Evolutionary conservation across 129 eudicot species (phyloP).

Genomic region (Scalesia atractyloides): DNA sequence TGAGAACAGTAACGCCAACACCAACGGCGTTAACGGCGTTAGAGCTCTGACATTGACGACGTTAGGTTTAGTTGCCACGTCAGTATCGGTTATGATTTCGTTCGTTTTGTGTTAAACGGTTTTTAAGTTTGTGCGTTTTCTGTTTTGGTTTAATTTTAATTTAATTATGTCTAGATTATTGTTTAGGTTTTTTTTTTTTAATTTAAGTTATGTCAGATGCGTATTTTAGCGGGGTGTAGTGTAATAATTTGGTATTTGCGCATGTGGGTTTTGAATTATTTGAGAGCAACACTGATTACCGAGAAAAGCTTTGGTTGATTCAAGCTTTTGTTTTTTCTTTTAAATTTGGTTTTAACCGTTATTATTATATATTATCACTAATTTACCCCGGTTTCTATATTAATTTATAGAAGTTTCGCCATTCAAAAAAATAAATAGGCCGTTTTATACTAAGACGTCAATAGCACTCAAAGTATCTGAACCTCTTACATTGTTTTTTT

Average conservation of each 20-base stretch:
- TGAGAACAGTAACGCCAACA: conserved; percentile 30
- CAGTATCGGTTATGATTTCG: conserved; percentile 11
- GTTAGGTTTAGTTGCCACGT: neutral
- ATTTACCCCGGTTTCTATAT: no score
- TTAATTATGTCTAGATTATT: conserved; percentile 29
- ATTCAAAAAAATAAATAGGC: no score
- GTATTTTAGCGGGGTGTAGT: conserved; percentile 29
- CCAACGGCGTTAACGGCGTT: conserved; percentile 19
- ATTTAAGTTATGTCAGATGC: conserved; percentile 26
- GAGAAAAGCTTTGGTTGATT: conserved; percentile 27
- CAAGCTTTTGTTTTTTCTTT: neutral
- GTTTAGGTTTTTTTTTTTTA: conserved; percentile 27
- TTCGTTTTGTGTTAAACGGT: conserved; percentile 28
- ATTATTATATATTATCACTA: no score
- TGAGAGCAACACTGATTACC: conserved; percentile 39
- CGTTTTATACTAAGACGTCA: no score
- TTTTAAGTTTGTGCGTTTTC: conserved; percentile 27
- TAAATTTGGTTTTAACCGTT: neutral
- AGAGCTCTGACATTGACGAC: conserved; percentile 22
- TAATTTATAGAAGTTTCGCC: no score
- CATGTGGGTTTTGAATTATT: conserved; percentile 33
- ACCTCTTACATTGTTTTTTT: neutral
- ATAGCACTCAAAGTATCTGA: no score
- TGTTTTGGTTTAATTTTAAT: conserved; percentile 15
- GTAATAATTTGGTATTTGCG: conserved; percentile 28